Evolutionary conservation across 2,329 filamentous ascomycete species (phyloP), one percentile per base, ranked within the genome.

Genomic region (Arachnomyces sp.): DNA sequence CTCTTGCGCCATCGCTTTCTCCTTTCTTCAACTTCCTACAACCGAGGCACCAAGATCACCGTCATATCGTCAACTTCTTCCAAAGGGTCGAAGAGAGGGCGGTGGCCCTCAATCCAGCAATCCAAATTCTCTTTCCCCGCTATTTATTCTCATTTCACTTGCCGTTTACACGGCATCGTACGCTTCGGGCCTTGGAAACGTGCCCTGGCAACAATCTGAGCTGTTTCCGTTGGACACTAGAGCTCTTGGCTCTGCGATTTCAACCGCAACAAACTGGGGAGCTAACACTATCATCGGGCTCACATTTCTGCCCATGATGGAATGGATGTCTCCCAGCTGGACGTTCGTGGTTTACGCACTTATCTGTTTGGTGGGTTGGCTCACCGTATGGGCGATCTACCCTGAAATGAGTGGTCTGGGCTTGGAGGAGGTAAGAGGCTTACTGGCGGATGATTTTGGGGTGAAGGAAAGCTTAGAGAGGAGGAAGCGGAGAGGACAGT

Each of bases 181-280:
- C 57, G 90, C 90, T 1, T 71, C 89, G 1, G 90, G 90, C 2
- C 73, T 96, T 2, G 90, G 90, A 7, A 93, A 88, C 52, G 87
- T 96, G 2, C 89, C 90, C 0, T 96, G 90, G 90, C 90, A 95
- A 73, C 89, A 95, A 66, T 86, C 82, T 51, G 90, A 96, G 66
- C 75, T 95, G 25, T 95, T 95, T 56, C 84, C 88, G 1, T 58
- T 77, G 13, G 66, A 70, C 13, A 69, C 83, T 36, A 75, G 82
- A 45, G 82, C 77, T 58, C 63, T 80, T 13, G 75, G 78, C 25
- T 80, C 77, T 1, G 71, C 72, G 11, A 57, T 81, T 18, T 71
- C 75, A 6, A 77, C 89, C 6, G 82, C 81, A 4, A 93, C 86
- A 5, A 95, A 84, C 55, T 96, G 90, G 90, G 76, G 74, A 3